A percentile compares a stretch with the other conserved stretches of the same genome.
Evolutionary conservation across 208 protist species (phyloP).

Genomic region (Crithidia expoeki): DNA sequence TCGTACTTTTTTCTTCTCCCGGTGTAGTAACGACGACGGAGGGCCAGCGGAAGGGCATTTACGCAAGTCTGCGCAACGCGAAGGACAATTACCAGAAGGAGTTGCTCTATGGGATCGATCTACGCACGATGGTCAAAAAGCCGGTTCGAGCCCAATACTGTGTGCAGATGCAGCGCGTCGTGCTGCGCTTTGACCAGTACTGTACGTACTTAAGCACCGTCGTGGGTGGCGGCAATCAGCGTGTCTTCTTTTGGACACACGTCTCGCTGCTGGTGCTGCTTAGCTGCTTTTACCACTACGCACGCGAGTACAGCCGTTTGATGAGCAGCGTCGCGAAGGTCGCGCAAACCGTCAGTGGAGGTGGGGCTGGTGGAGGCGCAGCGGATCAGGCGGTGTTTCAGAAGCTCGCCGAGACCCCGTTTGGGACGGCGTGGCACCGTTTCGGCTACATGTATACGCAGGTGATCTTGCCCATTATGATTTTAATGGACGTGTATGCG

Average conservation of each 20-base stretch:
- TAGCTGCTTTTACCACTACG: constrained; percentile 41
- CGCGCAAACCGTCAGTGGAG: neutral
- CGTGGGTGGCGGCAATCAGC: constrained; percentile 84
- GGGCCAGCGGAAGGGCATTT: constrained; percentile 65
- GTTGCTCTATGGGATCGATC: constrained; percentile 49
- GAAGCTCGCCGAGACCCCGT: neutral
- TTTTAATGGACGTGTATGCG: constrained; percentile 37
- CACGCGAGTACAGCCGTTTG: constrained; percentile 25
- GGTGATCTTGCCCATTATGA: constrained; percentile 47
- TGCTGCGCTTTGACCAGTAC: constrained; percentile 86
- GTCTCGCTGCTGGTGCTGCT: constrained; percentile 36
- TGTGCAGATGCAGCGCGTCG: constrained; percentile 46
- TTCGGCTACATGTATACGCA: constrained; percentile 66
- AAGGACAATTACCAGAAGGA: constrained; percentile 56
- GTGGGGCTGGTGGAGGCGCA: neutral
- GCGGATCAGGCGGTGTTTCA: constrained; percentile 2
- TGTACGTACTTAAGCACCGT: constrained; percentile 59
- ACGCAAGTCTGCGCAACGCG: constrained; percentile 55
- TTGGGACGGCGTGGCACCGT: constrained; percentile 32
- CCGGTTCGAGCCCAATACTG: constrained; percentile 85
- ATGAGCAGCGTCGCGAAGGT: constrained; percentile 9
- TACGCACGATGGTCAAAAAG: constrained; percentile 69
- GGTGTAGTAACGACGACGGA: constrained; percentile 40
- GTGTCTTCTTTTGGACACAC: constrained; percentile 50
- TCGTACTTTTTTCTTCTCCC: constrained; percentile 36